Base-by-base conservation (phyloP, 1,284 basidiomycete species). In the Cryptococcus neoformans region DNA sequence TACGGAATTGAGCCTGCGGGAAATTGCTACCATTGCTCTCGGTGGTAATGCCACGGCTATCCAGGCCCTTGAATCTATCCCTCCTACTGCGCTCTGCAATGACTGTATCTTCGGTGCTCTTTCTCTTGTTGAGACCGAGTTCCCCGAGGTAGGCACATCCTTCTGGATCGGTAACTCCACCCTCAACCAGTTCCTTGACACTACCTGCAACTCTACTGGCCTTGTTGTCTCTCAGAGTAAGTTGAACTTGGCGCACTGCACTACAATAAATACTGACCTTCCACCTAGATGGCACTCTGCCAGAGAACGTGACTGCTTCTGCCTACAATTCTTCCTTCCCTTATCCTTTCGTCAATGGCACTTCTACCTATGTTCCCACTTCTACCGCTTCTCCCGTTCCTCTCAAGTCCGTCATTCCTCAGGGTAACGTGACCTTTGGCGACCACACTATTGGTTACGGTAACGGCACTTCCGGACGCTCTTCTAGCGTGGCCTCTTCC, bases 91-190 rank as follows among this genome's bases (percentile, higher is more conserved):
- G 8, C 56, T 73, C 10, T 78, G 76, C 69, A 62, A 61, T 52
- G 74, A 77, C 57, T 78, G 76, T 59, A 63, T 76, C 57, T 70
- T 69, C 58, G 74, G 62, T 37, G 70, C 67, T 11, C 55, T 71
- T 52, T 65, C 72, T 47, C 59, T 78, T 38, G 62, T 76, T 46
- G 58, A 69, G 46, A 55, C 66, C 44, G 56, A 62, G 36, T 73
- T 67, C 56, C 75, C 76, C 52, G 49, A 50, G 36, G 34, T 74
- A 49, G 68, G 66, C n/a, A 68, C 67, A 56, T 49, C 60, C 46
- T 49, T 57, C 35, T 42, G 70, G 56, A 51, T 57, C 35, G 53
- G 53, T 41, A 56, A 63, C 41, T 44, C 41, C 56, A 70, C 67
- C 56, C 12, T 59, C 21, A 73, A 67, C 56, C 21, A 66, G 36